Base-by-base conservation (phyloP, 2,329 filamentous ascomycete species). In the Raffaelea arxii region DNA sequence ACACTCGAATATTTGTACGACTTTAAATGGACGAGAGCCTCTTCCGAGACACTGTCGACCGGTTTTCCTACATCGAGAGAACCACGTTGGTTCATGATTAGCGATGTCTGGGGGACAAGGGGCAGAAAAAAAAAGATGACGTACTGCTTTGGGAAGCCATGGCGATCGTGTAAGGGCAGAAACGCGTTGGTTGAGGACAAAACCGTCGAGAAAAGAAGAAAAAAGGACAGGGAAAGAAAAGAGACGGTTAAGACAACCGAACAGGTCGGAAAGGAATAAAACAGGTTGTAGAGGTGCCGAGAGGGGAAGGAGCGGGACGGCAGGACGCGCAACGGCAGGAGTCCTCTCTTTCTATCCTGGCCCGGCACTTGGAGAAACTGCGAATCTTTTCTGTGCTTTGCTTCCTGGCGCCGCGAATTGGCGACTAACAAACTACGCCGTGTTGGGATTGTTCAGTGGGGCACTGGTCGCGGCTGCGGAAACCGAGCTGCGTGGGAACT, bases 1-100 rank as follows among this genome's bases (percentile, higher is more conserved):
- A 98, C 89, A 59, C 85, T 87, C 57, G 89, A 94, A 68, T 98
- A 98, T 63, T 96, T 94, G 80, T 98, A 98, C 50, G 84, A 82
- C 67, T 89, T 92, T 58, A 98, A 82, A 64, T 96, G 90, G 50
- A 85, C 74, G 56, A 98, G 78, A 46, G 88, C 88, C 59, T 97
- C 89, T 58, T 95, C 88, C 24, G 90, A 94, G 56, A 97, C 71
- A 65, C 84, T 84, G 65, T 84, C 81, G 56, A 81, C 78, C 48
- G 70, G 80, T 65, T 68, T 62, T 57, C 65, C 71, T 75, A 52
- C 42, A 47, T 30, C 27, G 27, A 30, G 27, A 16, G 27, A 30
- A 9, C 25, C 12, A 12, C 19, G 32, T n/a, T n/a, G n/a, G n/a
- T n/a, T n/a, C n/a, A n/a, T n/a, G n/a, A n/a, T n/a, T n/a, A n/a